These are phyloP conservation scores for Kurtzmaniella quercitrusa DNA, from an alignment of 1,139 yeast genomes.

Conservation along the genomic window DNA sequence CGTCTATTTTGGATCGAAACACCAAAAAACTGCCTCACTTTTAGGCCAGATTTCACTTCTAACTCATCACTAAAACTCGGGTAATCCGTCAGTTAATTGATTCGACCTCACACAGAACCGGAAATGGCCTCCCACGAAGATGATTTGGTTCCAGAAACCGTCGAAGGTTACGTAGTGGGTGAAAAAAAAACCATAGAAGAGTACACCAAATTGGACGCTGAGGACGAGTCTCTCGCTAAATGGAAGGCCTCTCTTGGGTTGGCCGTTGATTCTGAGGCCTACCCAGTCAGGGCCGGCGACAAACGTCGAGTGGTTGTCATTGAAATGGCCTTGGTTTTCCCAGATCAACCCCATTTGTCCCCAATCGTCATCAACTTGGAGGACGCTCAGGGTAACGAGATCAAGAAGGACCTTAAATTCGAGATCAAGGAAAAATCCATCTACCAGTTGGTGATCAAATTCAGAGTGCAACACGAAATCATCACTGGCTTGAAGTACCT, in stretches of 20 bases:
- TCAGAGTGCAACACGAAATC: constrained; percentile 86
- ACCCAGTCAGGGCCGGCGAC: constrained; percentile 70
- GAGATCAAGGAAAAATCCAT: constrained; percentile 74
- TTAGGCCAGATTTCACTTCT: background rate
- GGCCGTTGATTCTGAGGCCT: constrained; percentile 45
- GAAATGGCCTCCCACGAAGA: constrained; percentile 31
- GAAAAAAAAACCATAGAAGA: constrained; percentile 86
- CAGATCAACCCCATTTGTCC: constrained; percentile 49
- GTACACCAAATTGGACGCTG: constrained; percentile 79
- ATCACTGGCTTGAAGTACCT: constrained; percentile 86
- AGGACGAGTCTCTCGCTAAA: constrained; percentile 84
- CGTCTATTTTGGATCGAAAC: background rate
- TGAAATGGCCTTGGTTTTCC: constrained; percentile 67
- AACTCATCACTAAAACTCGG: background rate
- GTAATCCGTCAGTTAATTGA: background rate
- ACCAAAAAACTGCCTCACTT: background rate
- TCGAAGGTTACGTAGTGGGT: constrained; percentile 69
- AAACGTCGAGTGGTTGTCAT: constrained; percentile 72
- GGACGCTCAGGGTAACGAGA: constrained; percentile 45
- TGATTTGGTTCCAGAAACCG: constrained; percentile 60
- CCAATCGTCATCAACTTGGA: constrained; percentile 68
- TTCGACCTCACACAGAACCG: constrained; percentile 5
- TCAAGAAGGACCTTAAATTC: constrained; percentile 54
- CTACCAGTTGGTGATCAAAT: constrained; percentile 69
- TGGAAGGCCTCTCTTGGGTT: constrained; percentile 93